Evolutionary conservation across 2,329 filamentous ascomycete species (phyloP).

Genomic region (Trichophyton mentagrophytes): DNA sequence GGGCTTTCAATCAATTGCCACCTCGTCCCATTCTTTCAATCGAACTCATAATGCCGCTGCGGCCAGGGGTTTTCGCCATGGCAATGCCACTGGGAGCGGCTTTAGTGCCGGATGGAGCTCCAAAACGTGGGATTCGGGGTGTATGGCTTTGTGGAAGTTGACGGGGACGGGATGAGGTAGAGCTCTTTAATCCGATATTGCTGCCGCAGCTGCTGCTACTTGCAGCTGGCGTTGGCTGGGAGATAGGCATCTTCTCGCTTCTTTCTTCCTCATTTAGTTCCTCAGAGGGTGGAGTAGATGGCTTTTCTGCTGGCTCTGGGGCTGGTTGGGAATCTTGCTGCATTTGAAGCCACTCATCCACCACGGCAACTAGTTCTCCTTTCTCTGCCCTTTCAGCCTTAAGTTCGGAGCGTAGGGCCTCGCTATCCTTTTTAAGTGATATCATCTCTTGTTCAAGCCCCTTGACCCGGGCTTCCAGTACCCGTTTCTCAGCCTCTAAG

Average conservation of each 20-base stretch:
- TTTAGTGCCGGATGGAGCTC: constrained; percentile 16
- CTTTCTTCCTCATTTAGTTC: background rate
- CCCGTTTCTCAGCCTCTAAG: constrained; percentile 52
- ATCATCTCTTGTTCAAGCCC: constrained; percentile 61
- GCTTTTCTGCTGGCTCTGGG: background rate
- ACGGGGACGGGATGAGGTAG: constrained; percentile 23
- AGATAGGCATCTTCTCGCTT: constrained; percentile 1
- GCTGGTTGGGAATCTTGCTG: constrained; percentile 19
- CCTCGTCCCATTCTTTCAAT: constrained; percentile 74
- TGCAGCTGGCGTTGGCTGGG: constrained; percentile 5
- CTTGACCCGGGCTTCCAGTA: constrained; percentile 60
- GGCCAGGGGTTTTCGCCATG: constrained; percentile 24
- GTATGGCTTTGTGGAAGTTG: constrained; percentile 12
- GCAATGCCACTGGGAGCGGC: constrained; percentile 22
- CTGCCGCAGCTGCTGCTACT: constrained; percentile 4
- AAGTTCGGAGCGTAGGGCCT: constrained; percentile 47
- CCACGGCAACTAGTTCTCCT: constrained; percentile 36
- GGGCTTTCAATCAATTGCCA: constrained; percentile 5
- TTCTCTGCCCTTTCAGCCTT: constrained; percentile 39
- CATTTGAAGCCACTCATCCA: constrained; percentile 36
- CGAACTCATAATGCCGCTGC: constrained; percentile 68
- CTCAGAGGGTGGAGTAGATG: background rate
- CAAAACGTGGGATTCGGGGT: constrained; percentile 23
- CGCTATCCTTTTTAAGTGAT: constrained; percentile 58
- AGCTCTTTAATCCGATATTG: constrained; percentile 5